A percentile compares a stretch with the other conserved stretches of the same genome.
These are phyloP conservation scores for Suillus clintonianus DNA, from an alignment of 768 basidiomycete species.

Conservation along the genomic window DNA sequence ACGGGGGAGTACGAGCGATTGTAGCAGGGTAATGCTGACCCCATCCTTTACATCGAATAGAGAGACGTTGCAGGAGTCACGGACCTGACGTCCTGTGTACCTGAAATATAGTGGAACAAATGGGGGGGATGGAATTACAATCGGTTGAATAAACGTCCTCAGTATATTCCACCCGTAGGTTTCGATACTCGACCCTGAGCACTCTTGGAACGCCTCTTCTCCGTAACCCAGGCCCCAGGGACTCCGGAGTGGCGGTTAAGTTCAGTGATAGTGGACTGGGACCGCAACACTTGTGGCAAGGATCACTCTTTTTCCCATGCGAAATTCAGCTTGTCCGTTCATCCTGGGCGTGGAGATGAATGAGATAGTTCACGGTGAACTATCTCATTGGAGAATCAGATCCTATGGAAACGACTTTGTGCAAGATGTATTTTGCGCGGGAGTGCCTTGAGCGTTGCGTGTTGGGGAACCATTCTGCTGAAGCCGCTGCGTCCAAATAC, in stretches of 20 bases:
- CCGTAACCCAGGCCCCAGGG: neutral
- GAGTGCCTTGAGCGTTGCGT: neutral
- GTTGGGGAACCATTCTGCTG: neutral
- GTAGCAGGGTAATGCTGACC: neutral
- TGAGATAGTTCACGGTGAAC: too few species aligned
- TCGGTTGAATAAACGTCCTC: neutral
- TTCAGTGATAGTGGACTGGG: neutral
- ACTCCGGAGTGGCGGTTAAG: neutral
- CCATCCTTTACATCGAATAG: neutral
- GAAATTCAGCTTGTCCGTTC: neutral
- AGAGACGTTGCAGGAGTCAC: neutral
- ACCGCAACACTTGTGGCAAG: neutral
- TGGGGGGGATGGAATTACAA: neutral
- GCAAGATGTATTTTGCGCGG: neutral
- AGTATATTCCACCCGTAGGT: neutral
- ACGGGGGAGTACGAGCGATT: neutral
- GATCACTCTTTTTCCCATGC: neutral
- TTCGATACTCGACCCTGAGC: neutral
- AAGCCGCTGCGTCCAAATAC: neutral
- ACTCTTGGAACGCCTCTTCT: neutral
- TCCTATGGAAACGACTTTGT: conserved; percentile 1
- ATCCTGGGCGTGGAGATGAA: neutral
- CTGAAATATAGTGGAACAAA: neutral
- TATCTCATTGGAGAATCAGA: neutral
- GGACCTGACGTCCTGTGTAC: too few species aligned